A percentile compares a stretch with the other conserved stretches of the same genome.
These are phyloP conservation scores for Erysimum cheiri DNA, from an alignment of 441 rosid species.

Conservation along the genomic window DNA sequence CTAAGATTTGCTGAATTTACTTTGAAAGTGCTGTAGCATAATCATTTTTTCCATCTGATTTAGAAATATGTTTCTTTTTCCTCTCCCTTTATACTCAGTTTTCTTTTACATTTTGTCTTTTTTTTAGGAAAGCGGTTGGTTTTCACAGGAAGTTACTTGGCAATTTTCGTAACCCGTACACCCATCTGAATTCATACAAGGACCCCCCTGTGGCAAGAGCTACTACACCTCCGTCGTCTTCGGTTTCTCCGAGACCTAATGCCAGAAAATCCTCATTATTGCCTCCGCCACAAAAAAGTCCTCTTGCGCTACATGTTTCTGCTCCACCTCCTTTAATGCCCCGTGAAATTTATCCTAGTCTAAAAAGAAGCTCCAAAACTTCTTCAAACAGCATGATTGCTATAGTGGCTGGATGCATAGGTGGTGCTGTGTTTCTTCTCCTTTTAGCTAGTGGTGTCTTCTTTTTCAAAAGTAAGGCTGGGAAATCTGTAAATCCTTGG, in stretches of 20 bases:
- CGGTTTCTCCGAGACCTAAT: conserved; percentile 1
- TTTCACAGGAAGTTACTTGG: conserved; percentile 40
- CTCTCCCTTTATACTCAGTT: not conserved
- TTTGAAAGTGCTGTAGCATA: not conserved
- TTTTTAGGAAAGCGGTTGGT: conserved; percentile 27
- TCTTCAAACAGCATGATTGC: conserved; percentile 26
- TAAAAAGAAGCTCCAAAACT: conserved; percentile 12
- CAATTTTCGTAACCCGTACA: conserved; percentile 23
- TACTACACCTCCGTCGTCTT: conserved; percentile 23
- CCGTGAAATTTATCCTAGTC: conserved; percentile 19
- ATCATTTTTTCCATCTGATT: not conserved
- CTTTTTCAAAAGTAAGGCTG: conserved; percentile 54
- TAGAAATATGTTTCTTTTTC: not conserved
- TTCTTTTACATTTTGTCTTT: not conserved
- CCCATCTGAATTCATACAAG: not conserved
- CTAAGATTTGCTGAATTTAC: conserved; percentile 2
- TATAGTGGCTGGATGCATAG: conserved; percentile 46
- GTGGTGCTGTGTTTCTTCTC: conserved; percentile 58
- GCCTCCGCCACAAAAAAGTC: conserved; percentile 24
- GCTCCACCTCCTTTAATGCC: conserved; percentile 39
- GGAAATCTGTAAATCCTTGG: conserved; percentile 81
- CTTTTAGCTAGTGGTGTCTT: conserved; percentile 49
- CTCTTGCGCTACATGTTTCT: conserved; percentile 15
- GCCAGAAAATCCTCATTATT: not conserved
- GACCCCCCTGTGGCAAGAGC: not conserved